phyloP scores from a whole-genome alignment of 148 eudicot genomes.

The Dianthus caryophyllus region DNA sequence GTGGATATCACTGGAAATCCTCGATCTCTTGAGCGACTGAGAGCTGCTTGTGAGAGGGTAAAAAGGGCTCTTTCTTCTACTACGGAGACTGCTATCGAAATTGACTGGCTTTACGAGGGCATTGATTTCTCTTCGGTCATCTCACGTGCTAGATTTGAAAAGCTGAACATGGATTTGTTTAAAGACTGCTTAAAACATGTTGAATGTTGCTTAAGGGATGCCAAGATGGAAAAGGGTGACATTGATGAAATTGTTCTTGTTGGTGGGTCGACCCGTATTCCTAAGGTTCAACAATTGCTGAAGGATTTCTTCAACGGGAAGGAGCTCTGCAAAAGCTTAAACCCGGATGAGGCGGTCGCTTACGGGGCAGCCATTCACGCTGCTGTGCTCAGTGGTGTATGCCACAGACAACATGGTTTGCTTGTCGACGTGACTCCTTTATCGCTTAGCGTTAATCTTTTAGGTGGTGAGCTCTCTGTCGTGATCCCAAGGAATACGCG shows the following conservation, averaged over 20 bases:
- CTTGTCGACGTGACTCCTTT: conserved; percentile 4
- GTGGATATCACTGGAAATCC: neutral
- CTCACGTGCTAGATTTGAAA: neutral
- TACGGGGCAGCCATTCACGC: too few species aligned
- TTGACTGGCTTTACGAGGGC: too few species aligned
- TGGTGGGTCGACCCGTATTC: too few species aligned
- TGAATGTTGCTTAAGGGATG: neutral
- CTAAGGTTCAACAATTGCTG: neutral
- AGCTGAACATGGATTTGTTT: conserved; percentile 1
- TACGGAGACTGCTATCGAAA: too few species aligned
- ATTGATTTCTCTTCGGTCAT: too few species aligned
- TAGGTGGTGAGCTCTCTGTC: neutral
- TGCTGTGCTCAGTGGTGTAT: neutral
- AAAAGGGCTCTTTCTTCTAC: too few species aligned
- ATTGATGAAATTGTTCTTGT: neutral
- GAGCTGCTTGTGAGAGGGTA: too few species aligned
- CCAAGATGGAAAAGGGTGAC: neutral
- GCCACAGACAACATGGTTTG: too few species aligned
- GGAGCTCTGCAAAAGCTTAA: too few species aligned
- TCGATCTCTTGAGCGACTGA: too few species aligned
- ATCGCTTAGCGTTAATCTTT: neutral
- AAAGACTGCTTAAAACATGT: neutral
- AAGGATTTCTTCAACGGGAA: too few species aligned
- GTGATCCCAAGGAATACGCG: neutral
- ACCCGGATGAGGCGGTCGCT: too few species aligned